These are phyloP conservation scores for Yamadazyma songkhlaensis DNA, from an alignment of 1,139 yeast species.

Conservation along the genomic window DNA sequence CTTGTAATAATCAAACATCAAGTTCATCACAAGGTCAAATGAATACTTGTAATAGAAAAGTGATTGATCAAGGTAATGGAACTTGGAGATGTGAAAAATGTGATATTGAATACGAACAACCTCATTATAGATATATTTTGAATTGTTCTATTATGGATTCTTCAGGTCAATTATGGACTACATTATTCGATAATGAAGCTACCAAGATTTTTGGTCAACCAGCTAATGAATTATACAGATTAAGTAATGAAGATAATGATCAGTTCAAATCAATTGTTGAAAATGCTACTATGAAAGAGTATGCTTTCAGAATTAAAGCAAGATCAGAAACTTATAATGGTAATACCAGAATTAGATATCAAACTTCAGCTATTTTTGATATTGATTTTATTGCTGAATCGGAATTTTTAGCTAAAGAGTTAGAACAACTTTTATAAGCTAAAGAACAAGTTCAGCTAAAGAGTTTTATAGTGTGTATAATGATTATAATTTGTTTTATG, in stretches of 20 bases:
- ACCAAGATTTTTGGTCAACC: slow-evolving; percentile 59
- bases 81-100: slow-evolving; percentile 95
- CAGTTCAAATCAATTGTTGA: slow-evolving; percentile 50
- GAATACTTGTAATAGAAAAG: slow-evolving; percentile 75
- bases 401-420: slow-evolving; percentile 51
- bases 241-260: slow-evolving; percentile 46
- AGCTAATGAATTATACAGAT: slow-evolving; percentile 63
- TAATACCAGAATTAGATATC: slow-evolving; percentile 71
- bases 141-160: slow-evolving; percentile 71
- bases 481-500: too few relatives aligned
- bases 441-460: not conserved
- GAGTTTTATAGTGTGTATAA: not conserved
- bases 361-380: slow-evolving; percentile 52
- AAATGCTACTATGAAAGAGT: slow-evolving; percentile 64
- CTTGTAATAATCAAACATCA: slow-evolving; percentile 57
- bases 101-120: slow-evolving; percentile 62
- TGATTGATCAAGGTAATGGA: slow-evolving; percentile 67
- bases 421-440: slow-evolving; percentile 38
- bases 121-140: slow-evolving; percentile 76
- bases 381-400: slow-evolving; percentile 64
- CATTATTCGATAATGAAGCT: slow-evolving; percentile 86
- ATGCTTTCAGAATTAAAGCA: slow-evolving; percentile 72
- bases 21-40: slow-evolving; percentile 17
- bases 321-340: slow-evolving; percentile 84
- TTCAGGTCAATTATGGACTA: slow-evolving; percentile 83